Conservation (phyloP, 495 filamentous ascomycete species). For the Podospora pseudopauciseta region DNA sequence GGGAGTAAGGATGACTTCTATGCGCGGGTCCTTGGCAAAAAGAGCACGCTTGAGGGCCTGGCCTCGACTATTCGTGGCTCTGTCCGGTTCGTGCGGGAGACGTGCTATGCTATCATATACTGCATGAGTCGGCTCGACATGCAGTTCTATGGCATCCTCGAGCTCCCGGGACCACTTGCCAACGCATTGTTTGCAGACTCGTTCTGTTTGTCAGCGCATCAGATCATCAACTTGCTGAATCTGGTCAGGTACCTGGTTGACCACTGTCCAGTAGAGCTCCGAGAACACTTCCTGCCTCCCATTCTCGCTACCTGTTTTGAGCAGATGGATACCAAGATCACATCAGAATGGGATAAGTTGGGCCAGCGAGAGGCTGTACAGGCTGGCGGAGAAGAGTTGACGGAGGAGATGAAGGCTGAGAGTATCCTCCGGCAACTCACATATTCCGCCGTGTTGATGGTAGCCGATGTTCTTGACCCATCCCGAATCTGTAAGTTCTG, state of each 20-base stretch:
- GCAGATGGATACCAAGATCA: conserved; percentile 83
- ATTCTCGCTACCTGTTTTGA: conserved; percentile 77
- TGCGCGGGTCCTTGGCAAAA: conserved; percentile 81
- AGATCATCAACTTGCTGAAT: conserved; percentile 84
- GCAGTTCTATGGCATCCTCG: conserved; percentile 82
- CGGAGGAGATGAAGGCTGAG: conserved; percentile 97
- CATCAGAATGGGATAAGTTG: conserved; percentile 76
- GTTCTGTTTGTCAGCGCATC: conserved; percentile 81
- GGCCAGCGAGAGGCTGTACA: conserved; percentile 51
- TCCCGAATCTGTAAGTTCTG: conserved; percentile 50
- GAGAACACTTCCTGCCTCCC: conserved; percentile 79
- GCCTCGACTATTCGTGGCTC: conserved; percentile 88
- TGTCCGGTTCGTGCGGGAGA: conserved; percentile 83
- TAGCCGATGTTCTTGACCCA: conserved; percentile 81
- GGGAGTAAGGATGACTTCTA: conserved; percentile 97
- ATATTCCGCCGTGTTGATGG: conserved; percentile 84
- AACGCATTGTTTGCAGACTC: conserved; percentile 82
- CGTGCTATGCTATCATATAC: conserved; percentile 88
- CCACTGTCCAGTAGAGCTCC: conserved; percentile 75
- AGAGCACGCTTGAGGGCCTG: conserved; percentile 84
- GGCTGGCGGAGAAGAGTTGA: conserved; percentile 63
- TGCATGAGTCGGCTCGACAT: conserved; percentile 85
- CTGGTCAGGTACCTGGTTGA: conserved; percentile 83
- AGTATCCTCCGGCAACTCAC: conserved; percentile 94
- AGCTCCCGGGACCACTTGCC: conserved; percentile 79